A percentile compares a stretch with the other conserved stretches of the same genome.
These are phyloP conservation scores for Syncephalis plumigaleata DNA, from an alignment of 371 early-diverging fungal genomes.

Conservation along the genomic window DNA sequence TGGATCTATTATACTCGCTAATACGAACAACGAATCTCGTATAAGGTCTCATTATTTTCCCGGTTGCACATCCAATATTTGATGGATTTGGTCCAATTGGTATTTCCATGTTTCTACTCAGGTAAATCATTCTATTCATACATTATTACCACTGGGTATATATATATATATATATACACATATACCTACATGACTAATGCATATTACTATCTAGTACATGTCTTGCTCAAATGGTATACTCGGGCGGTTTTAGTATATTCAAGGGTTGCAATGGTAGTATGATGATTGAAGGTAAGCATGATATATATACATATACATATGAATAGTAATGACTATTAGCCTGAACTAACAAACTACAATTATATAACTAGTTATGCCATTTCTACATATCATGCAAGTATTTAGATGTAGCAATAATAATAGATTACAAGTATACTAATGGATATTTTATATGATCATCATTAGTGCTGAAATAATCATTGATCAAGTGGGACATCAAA, in stretches of 20 bases:
- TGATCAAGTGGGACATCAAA: constrained; percentile 27
- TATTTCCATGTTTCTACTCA: constrained; percentile 82
- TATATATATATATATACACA: no score
- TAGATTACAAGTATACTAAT: constrained; percentile 3
- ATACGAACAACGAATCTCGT: constrained; percentile 10
- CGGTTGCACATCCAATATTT: constrained; percentile 54
- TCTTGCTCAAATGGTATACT: constrained; percentile 67
- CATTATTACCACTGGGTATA: no score
- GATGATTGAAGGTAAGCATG: constrained; percentile 74
- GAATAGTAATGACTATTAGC: not conserved
- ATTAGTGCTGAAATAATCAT: constrained; percentile 48
- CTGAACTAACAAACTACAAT: not conserved
- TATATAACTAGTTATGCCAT: constrained; percentile 46
- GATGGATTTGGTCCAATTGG: constrained; percentile 74
- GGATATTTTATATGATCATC: not conserved
- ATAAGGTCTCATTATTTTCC: constrained; percentile 80
- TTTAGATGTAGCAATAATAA: constrained; percentile 6
- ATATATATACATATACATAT: no score
- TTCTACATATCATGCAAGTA: constrained; percentile 72
- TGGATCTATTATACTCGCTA: not conserved
- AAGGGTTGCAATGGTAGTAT: constrained; percentile 85
- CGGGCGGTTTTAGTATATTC: constrained; percentile 72
- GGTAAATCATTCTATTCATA: constrained; percentile 31
- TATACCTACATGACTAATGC: no score
- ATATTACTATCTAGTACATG: constrained; percentile 35